Evolutionary conservation across 78 protist genomes (phyloP), one percentile per base, ranked within the genome.

Genomic region (Bigelowiella natans): DNA sequence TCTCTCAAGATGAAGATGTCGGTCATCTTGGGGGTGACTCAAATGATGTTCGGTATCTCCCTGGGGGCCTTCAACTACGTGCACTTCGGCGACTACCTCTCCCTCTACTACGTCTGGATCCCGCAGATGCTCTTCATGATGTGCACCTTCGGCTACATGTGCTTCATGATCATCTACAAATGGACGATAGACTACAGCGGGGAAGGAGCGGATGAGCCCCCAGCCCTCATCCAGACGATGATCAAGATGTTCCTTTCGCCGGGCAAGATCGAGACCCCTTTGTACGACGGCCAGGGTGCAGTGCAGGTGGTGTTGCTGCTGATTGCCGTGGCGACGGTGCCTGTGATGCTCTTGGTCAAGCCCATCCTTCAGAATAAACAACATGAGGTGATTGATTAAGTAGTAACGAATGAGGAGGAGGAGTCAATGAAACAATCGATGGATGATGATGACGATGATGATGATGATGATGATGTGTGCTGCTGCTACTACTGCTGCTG

Each of bases 1-100:
- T 96, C 99, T 36, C 92, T 96, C 98, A 99, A 99, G 94, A 99
- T 99, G 99, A 99, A 99, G 94, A 29, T 96, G 39, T 93, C 99
- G 39, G 93, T 99, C 30, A n/a, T 99, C 30, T 11, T 97, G 36
- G 99, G 99, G 37, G 97, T 99, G 39, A 7, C 64, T 2, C 91
- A 97, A 91, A 98, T 99, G 99, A 0, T 89, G 38, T 37, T 96
- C 34, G 99, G 99, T 34, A 88, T 98, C 73, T 26, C 73, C 73
- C 73, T 51, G 34, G 73, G 73, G 7, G 73, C 73, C 18, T 51
- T 51, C 73, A 51, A 51, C 73, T 51, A 51, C 73, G 18, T 18
- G 18, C 18, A 51, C 73, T 83, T 83, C 11, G 29, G 29, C 11
- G 86, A 83, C 29, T 34, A 34, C 2, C 29, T 30, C 29, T 83